Base-by-base conservation (phyloP, 495 filamentous ascomycete species). In the Poronia punctata region DNA sequence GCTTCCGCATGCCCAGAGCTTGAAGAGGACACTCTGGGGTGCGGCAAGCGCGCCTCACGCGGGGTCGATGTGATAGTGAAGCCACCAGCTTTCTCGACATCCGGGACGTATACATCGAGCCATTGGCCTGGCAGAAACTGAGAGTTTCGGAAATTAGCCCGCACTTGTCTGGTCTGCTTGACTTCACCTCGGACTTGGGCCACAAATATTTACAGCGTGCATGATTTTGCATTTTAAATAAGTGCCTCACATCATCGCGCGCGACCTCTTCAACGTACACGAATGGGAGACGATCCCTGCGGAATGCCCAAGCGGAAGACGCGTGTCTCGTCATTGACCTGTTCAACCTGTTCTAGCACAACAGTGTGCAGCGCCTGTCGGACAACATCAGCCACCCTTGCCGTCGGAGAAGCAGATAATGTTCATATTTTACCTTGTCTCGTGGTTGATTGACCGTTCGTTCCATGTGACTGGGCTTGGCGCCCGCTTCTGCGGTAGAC, bases 31-130 rank as follows among this genome's bases (percentile, higher is more conserved):
- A n/a, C n/a, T 41, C n/a, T 33, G 2, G 60, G 35, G 60, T 48
- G 34, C 62, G 61, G 56, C 55, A 64, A 43, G 49, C 64, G 35
- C 11, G 59, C 49, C 5, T 48, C 43, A 4, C 65, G 67, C 3
- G 86, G 86, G 0, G 83, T 62, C 2, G 85, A 90, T n/a, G 84
- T 86, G 38, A 93, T 84, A 35, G 84, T 92, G 67, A 90, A 95
- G 4, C 86, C 87, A 6, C 86, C 87, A 2, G 86, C 80, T 58
- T 79, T 75, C 32, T 72, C 44, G 31, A 83, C 64, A 19, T 62
- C 61, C 0, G 86, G 84, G 33, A 84, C 70, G 52, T 85, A 77
- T 5, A 89, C 78, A 55, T 96, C 89, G 38, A 96, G 71, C 88
- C 88, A 96, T 71, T 95, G 89, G 23, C 89, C 89, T 1, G 89